Conservation (phyloP, 177 flowering plant genomes). For the Tripterygium wilfordii region DNA sequence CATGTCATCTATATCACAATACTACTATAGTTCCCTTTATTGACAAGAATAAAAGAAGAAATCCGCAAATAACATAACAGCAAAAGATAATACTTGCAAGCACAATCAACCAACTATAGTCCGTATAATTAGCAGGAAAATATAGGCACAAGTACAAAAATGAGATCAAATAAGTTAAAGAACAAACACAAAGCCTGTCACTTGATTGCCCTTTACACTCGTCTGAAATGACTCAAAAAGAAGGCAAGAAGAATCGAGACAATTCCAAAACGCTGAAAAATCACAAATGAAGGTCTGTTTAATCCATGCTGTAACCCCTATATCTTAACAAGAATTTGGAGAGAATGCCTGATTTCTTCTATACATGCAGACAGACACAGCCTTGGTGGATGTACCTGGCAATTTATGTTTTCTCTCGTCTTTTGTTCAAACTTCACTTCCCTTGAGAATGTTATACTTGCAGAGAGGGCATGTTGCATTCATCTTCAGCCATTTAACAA, state of each 20-base stretch:
- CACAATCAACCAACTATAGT: too few species aligned
- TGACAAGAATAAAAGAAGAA: too few species aligned
- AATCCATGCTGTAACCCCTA: not conserved
- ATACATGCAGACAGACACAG: not conserved
- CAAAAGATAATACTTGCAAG: too few species aligned
- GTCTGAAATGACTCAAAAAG: not conserved
- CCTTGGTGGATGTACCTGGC: not conserved
- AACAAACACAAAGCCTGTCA: too few species aligned
- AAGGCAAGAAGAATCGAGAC: conserved; percentile 4
- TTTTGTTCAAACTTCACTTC: conserved; percentile 27
- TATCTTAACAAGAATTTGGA: conserved; percentile 3
- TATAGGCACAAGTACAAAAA: too few species aligned
- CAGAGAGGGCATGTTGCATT: conserved; percentile 56
- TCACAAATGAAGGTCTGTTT: not conserved
- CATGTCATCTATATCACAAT: too few species aligned
- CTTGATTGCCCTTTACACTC: not conserved
- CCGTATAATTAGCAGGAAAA: too few species aligned
- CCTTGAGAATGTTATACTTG: conserved; percentile 52
- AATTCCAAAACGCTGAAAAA: conserved; percentile 3
- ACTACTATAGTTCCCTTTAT: too few species aligned
- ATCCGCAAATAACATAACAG: too few species aligned
- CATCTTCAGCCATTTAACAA: conserved; percentile 53
- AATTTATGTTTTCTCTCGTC: not conserved
- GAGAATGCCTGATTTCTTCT: conserved; percentile 6
- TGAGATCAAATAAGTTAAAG: too few species aligned